A percentile compares a stretch with the other conserved stretches of the same genome.
Evolutionary conservation across 805 yeast genomes (phyloP).

Genomic region (Yarrowia deformans): DNA sequence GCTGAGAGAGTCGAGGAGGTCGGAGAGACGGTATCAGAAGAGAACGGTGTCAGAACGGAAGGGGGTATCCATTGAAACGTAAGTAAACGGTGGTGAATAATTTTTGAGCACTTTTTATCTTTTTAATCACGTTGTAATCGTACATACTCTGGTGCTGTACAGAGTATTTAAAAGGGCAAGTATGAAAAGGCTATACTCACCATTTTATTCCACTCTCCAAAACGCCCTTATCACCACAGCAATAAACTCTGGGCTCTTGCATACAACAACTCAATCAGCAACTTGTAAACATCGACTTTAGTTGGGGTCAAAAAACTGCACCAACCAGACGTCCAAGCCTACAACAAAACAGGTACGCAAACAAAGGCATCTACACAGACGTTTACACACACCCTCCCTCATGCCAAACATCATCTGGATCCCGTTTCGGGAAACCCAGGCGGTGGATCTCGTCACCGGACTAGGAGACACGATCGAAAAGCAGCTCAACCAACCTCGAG

Average conservation of each 20-base stretch:
- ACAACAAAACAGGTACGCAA: too few species aligned
- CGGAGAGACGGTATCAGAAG: too few species aligned
- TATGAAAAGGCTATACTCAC: background rate
- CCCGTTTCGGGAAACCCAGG: conserved; percentile 59
- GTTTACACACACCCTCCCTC: background rate
- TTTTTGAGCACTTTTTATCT: too few species aligned
- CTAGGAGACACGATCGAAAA: conserved; percentile 57
- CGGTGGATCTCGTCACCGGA: conserved; percentile 53
- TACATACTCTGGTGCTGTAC: too few species aligned
- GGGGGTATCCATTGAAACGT: too few species aligned
- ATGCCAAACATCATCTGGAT: conserved; percentile 56
- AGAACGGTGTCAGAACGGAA: too few species aligned
- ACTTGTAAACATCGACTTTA: background rate
- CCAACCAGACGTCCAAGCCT: too few species aligned
- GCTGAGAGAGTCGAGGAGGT: background rate
- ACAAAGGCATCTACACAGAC: background rate
- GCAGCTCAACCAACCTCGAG: conserved; percentile 57
- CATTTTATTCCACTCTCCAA: background rate
- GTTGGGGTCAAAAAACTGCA: too few species aligned
- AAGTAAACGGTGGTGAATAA: too few species aligned
- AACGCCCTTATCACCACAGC: background rate
- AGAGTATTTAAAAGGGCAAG: too few species aligned
- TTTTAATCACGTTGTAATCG: too few species aligned
- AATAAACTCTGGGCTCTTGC: background rate
- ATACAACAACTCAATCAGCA: conserved; percentile 9